A percentile compares a stretch with the other conserved stretches of the same genome.
These are phyloP conservation scores for Dactylonectria macrodidyma DNA, from an alignment of 2,329 filamentous ascomycete genomes.

Conservation along the genomic window DNA sequence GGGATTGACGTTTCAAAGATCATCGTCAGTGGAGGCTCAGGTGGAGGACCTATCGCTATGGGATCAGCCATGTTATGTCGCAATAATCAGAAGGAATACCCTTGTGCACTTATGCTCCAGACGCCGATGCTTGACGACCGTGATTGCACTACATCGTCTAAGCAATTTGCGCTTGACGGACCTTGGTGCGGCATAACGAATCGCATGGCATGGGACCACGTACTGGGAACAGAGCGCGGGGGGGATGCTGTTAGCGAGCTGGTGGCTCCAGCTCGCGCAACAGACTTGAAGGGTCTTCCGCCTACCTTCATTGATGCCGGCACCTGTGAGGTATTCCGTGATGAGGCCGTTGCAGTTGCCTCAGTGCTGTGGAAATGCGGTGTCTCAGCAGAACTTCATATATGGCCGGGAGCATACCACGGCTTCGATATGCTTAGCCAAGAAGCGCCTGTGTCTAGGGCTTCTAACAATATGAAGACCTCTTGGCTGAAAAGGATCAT, in stretches of 20 bases:
- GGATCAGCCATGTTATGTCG: background rate
- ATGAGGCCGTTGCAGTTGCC: constrained; percentile 5
- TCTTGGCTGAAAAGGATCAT: constrained; percentile 5
- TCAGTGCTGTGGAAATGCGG: constrained; percentile 1
- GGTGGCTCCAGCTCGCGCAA: constrained; percentile 4
- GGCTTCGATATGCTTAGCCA: background rate
- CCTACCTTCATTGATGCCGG: constrained; percentile 4
- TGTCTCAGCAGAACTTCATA: constrained; percentile 1
- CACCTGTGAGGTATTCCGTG: constrained; percentile 7
- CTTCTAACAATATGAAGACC: background rate
- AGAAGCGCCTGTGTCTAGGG: background rate
- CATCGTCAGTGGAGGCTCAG: background rate
- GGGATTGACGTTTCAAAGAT: constrained; percentile 20
- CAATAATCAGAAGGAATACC: constrained; percentile 4
- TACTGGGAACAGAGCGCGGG: constrained; percentile 1
- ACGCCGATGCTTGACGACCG: constrained; percentile 11
- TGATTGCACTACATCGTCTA: constrained; percentile 1
- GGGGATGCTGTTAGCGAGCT: constrained; percentile 3
- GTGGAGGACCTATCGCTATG: background rate
- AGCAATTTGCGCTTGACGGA: constrained; percentile 1
- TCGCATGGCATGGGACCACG: background rate
- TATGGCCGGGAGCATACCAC: constrained; percentile 11
- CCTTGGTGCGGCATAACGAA: constrained; percentile 6
- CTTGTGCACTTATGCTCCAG: background rate
- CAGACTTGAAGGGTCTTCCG: background rate